Conservation (phyloP, 2,329 filamentous ascomycete genomes). For the Curvularia sp. region DNA sequence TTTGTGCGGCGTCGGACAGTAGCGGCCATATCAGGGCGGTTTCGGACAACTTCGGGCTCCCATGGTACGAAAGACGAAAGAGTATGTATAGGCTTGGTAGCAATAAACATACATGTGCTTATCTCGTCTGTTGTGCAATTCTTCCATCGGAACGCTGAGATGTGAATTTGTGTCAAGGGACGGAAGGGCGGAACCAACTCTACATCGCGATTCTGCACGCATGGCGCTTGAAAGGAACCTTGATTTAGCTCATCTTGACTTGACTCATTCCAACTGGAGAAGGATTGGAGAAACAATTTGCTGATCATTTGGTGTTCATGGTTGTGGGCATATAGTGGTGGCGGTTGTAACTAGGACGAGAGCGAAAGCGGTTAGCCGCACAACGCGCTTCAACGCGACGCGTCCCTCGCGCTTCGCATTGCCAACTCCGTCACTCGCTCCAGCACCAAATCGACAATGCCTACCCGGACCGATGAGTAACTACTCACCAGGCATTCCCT, state of each 20-base stretch:
- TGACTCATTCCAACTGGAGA: not conserved
- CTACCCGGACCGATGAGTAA: conserved; percentile 34
- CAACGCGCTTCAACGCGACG: conserved; percentile 30
- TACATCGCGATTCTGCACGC: not conserved
- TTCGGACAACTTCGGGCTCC: not conserved
- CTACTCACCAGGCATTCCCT: conserved; percentile 48
- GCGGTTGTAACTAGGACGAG: conserved; percentile 3
- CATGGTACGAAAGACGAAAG: not conserved
- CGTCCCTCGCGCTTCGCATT: conserved; percentile 11
- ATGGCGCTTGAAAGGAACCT: not conserved
- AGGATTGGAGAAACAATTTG: not conserved
- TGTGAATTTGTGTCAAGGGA: not conserved
- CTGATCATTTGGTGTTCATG: not conserved
- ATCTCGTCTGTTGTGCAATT: not conserved
- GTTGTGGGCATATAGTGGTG: not conserved
- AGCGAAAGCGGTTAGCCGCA: conserved; percentile 21
- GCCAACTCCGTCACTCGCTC: conserved; percentile 9
- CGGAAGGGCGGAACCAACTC: not conserved
- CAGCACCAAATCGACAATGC: conserved; percentile 2
- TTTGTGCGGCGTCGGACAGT: conserved; percentile 2
- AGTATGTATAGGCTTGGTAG: not conserved
- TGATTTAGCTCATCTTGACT: not conserved
- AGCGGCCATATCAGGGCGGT: not conserved
- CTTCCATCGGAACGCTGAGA: not conserved
- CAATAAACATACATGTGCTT: not conserved